phyloP scores from a whole-genome alignment of 495 filamentous ascomycete genomes.

The Penicillium flavigenum region DNA sequence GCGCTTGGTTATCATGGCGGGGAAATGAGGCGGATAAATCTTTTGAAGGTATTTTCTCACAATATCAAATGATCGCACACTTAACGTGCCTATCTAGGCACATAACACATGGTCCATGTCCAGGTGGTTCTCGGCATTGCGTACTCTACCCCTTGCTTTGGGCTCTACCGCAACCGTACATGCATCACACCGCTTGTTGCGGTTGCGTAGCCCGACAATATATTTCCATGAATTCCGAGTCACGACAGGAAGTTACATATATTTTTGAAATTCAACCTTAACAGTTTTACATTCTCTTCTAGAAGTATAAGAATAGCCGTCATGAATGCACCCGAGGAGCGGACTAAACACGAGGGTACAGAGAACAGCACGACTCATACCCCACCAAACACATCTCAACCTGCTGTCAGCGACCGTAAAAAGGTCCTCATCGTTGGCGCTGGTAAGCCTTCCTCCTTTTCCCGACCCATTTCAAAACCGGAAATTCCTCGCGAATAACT shows the following conservation, averaged over 20 bases:
- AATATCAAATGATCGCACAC: not conserved
- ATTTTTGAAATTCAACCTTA: not conserved
- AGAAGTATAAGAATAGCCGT: not conserved
- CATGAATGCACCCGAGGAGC: not conserved
- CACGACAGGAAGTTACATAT: not conserved
- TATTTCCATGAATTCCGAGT: no score
- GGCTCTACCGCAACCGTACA: no score
- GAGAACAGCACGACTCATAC: not conserved
- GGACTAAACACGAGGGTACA: not conserved
- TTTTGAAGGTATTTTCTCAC: not conserved
- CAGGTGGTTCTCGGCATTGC: no score
- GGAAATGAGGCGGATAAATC: not conserved
- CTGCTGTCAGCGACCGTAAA: not conserved
- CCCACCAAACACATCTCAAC: not conserved
- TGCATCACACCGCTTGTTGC: no score
- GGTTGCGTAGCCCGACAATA: no score
- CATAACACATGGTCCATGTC: no score
- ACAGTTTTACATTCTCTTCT: not conserved
- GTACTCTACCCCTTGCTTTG: no score
- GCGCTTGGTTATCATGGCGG: not conserved
- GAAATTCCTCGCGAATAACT: not conserved
- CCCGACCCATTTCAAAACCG: not conserved
- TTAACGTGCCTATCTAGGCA: no score
- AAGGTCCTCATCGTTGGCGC: not conserved
- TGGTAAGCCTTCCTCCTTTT: not conserved